Conservation (phyloP, 2,329 filamentous ascomycete species). For the Whalleya microplaca region DNA sequence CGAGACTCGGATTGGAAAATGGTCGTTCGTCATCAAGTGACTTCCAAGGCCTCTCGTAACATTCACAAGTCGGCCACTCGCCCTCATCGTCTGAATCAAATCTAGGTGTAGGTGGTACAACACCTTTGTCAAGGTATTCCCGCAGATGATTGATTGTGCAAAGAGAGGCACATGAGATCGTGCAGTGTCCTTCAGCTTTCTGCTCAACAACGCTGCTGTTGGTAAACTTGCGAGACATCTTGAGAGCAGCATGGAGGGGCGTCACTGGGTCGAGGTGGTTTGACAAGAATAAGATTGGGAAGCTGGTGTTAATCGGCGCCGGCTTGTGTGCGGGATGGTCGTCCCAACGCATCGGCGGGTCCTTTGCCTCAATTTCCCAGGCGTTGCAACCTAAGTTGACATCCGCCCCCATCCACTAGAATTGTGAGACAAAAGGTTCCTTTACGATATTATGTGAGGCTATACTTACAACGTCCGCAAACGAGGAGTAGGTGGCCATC, state of each 20-base stretch:
- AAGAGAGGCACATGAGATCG: constrained; percentile 38
- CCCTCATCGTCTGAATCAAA: constrained; percentile 24
- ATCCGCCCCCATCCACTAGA: constrained; percentile 36
- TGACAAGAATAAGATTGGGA: constrained; percentile 60
- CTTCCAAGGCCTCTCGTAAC: constrained; percentile 35
- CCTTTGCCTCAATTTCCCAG: constrained; percentile 39
- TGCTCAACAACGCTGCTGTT: constrained; percentile 44
- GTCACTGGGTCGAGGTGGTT: constrained; percentile 65
- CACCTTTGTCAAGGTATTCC: constrained; percentile 41
- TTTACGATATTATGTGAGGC: constrained; percentile 20
- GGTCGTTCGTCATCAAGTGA: constrained; percentile 6
- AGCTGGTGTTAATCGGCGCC: constrained; percentile 46
- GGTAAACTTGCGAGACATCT: constrained; percentile 43
- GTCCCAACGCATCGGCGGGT: constrained; percentile 38
- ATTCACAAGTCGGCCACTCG: constrained; percentile 33
- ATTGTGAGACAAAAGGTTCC: constrained; percentile 21
- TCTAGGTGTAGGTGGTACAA: constrained; percentile 37
- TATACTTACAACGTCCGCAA: constrained; percentile 42
- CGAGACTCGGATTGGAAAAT: background rate
- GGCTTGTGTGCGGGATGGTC: constrained; percentile 36
- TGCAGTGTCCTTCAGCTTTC: constrained; percentile 41
- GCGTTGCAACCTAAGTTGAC: constrained; percentile 40
- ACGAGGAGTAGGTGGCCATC: constrained; percentile 38
- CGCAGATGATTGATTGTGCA: constrained; percentile 42
- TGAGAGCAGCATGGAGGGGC: constrained; percentile 51